A percentile compares a stretch with the other conserved stretches of the same genome.
These are phyloP conservation scores for Curvularia eragrostidis DNA, from an alignment of 2,329 filamentous ascomycete genomes.

Conservation along the genomic window DNA sequence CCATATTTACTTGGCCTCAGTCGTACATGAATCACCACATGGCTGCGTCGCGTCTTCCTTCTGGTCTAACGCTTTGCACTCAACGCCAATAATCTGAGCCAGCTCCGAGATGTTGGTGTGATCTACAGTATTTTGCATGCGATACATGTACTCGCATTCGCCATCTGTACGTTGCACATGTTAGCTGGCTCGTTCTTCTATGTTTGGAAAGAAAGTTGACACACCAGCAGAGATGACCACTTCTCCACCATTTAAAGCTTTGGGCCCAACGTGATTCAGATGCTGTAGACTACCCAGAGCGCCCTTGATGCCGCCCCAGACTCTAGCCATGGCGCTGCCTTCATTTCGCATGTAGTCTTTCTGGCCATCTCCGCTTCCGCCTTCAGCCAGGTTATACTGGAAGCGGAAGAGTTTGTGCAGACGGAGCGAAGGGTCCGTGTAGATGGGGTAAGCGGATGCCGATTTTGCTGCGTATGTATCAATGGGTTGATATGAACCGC, in stretches of 20 bases:
- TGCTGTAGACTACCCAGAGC: slow-evolving; percentile 28
- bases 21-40: neutral
- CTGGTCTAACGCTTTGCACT: neutral
- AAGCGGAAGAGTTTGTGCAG: slow-evolving; percentile 33
- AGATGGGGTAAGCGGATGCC: slow-evolving; percentile 31
- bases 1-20: neutral
- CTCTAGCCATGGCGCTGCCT: slow-evolving; percentile 19
- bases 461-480: slow-evolving; percentile 23
- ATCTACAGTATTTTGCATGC: slow-evolving; percentile 39
- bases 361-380: slow-evolving; percentile 17
- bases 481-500: slow-evolving; percentile 37
- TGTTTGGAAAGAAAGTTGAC: neutral
- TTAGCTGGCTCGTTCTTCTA: slow-evolving; percentile 1
- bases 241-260: slow-evolving; percentile 34
- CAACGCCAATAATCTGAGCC: slow-evolving; percentile 11
- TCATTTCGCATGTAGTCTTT: slow-evolving; percentile 34
- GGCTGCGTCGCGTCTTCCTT: neutral
- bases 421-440: slow-evolving; percentile 30
- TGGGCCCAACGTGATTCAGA: slow-evolving; percentile 29
- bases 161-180: slow-evolving; percentile 17
- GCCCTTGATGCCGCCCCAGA: slow-evolving; percentile 29
- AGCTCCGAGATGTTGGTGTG: slow-evolving; percentile 30
- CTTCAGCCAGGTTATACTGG: slow-evolving; percentile 27
- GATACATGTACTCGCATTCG: slow-evolving; percentile 32
- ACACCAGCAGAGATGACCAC: slow-evolving; percentile 27